Evolutionary conservation across 1,284 basidiomycete species (phyloP).

Genomic region (Mycena sp.): DNA sequence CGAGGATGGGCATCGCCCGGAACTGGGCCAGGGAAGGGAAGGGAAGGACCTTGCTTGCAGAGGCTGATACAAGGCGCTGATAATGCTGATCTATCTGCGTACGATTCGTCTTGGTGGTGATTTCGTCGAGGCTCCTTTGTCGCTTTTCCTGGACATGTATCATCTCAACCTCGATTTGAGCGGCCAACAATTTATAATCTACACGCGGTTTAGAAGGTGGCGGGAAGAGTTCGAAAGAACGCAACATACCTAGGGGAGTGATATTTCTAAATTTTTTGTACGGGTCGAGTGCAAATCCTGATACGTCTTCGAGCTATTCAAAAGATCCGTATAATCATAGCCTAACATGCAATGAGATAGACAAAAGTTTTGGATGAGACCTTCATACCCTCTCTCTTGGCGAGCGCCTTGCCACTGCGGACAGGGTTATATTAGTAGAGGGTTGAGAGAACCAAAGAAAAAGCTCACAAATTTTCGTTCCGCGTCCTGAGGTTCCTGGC

Average conservation of each 20-base stretch:
- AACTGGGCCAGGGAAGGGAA: conserved; percentile 21
- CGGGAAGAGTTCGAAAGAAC: background rate
- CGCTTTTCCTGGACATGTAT: conserved; percentile 7
- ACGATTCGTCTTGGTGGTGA: conserved; percentile 7
- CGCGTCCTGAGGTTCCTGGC: background rate
- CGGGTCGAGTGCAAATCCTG: conserved; percentile 4
- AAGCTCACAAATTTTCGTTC: conserved; percentile 24
- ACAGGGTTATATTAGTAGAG: no score
- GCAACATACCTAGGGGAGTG: conserved; percentile 9
- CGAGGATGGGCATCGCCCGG: conserved; percentile 24
- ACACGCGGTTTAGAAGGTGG: background rate
- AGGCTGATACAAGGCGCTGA: conserved; percentile 17
- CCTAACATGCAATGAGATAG: conserved; percentile 1
- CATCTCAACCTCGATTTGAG: conserved; percentile 24
- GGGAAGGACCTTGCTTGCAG: conserved; percentile 4
- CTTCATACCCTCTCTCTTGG: conserved; percentile 18
- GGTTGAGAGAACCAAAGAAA: no score
- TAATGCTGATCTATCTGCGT: conserved; percentile 26
- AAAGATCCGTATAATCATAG: conserved; percentile 16
- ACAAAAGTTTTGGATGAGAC: background rate
- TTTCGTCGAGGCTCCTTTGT: conserved; percentile 8
- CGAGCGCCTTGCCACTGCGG: conserved; percentile 17
- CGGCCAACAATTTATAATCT: conserved; percentile 20
- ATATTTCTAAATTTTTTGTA: conserved; percentile 18
- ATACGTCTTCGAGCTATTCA: conserved; percentile 20